Percentiles rank a stretch among this genome's conserved stretches.
These are phyloP conservation scores for Ulmus americana DNA, from an alignment of 331 rosid genomes.

Conservation along the genomic window DNA sequence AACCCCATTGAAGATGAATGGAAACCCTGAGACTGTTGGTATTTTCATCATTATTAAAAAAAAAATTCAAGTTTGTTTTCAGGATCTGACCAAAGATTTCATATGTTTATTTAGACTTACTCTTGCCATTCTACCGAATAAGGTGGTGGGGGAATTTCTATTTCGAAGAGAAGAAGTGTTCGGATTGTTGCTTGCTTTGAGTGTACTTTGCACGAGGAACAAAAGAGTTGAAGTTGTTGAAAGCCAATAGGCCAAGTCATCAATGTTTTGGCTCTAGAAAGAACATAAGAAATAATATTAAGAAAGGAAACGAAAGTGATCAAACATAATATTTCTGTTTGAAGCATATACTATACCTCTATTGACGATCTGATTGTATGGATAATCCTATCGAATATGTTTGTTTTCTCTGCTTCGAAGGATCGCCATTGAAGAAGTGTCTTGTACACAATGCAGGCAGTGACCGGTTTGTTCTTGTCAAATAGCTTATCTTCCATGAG, in stretches of 20 bases:
- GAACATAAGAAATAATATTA: slow-evolving; percentile 13
- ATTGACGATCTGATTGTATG: slow-evolving; percentile 52
- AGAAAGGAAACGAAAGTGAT: not conserved
- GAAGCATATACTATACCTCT: slow-evolving; percentile 43
- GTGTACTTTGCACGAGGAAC: slow-evolving; percentile 70
- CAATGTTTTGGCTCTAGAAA: slow-evolving; percentile 49
- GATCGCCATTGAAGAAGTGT: slow-evolving; percentile 88
- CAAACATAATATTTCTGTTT: not conserved
- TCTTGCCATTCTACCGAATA: slow-evolving; percentile 81
- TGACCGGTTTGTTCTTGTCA: slow-evolving; percentile 66
- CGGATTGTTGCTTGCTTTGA: slow-evolving; percentile 66
- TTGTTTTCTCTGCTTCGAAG: slow-evolving; percentile 77
- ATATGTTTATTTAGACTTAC: slow-evolving; percentile 32
- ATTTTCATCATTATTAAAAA: not conserved
- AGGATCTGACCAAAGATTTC: not conserved
- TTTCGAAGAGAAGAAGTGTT: slow-evolving; percentile 44
- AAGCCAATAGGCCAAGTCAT: slow-evolving; percentile 78
- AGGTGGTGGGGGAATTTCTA: slow-evolving; percentile 60
- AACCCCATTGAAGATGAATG: slow-evolving; percentile 62
- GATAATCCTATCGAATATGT: slow-evolving; percentile 66
- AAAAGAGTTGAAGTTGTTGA: slow-evolving; percentile 76
- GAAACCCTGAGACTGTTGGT: slow-evolving; percentile 48
- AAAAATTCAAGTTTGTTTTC: not conserved
- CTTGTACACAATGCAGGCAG: slow-evolving; percentile 66
- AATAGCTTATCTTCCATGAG: slow-evolving; percentile 60